Conservation (phyloP, 2,329 filamentous ascomycete species). For the Fusarium torreyae region DNA sequence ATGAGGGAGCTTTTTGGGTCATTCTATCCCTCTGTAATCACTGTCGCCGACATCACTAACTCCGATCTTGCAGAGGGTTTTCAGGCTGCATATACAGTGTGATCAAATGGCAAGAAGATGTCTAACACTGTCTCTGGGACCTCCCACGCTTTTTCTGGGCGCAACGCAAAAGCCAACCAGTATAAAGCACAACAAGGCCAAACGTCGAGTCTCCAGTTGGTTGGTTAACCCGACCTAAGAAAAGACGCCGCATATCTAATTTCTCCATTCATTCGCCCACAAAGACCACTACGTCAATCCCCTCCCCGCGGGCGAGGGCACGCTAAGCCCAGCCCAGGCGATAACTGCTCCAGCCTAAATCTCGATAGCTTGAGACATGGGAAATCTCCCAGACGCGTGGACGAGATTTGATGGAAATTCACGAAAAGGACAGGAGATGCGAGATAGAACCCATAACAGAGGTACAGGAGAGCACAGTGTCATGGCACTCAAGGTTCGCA, state of each 20-base stretch:
- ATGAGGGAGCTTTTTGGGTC: background rate
- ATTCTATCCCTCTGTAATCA: slow-evolving; percentile 2
- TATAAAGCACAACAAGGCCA: slow-evolving; percentile 17
- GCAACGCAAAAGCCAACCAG: slow-evolving; percentile 8
- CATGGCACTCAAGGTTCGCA: background rate
- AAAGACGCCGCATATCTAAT: slow-evolving; percentile 29
- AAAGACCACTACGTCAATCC: slow-evolving; percentile 34
- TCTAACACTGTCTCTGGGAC: slow-evolving; percentile 20
- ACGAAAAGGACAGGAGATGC: background rate
- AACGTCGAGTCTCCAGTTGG: slow-evolving; percentile 28
- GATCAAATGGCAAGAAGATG: background rate
- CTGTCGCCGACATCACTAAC: slow-evolving; percentile 5
- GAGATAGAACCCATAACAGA: background rate
- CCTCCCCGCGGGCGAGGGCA: slow-evolving; percentile 46
- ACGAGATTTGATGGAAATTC: background rate
- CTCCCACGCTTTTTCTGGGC: slow-evolving; percentile 22
- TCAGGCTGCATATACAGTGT: slow-evolving; percentile 34
- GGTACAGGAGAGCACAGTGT: background rate
- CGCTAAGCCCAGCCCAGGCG: slow-evolving; percentile 33
- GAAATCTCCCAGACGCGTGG: slow-evolving; percentile 6
- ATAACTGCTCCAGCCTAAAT: slow-evolving; percentile 27
- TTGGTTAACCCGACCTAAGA: slow-evolving; percentile 24
- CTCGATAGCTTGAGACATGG: slow-evolving; percentile 26
- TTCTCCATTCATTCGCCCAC: slow-evolving; percentile 34
- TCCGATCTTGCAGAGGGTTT: slow-evolving; percentile 17